These are phyloP conservation scores for Beta corolliflora DNA, from an alignment of 179 eudicot species.

Conservation along the genomic window DNA sequence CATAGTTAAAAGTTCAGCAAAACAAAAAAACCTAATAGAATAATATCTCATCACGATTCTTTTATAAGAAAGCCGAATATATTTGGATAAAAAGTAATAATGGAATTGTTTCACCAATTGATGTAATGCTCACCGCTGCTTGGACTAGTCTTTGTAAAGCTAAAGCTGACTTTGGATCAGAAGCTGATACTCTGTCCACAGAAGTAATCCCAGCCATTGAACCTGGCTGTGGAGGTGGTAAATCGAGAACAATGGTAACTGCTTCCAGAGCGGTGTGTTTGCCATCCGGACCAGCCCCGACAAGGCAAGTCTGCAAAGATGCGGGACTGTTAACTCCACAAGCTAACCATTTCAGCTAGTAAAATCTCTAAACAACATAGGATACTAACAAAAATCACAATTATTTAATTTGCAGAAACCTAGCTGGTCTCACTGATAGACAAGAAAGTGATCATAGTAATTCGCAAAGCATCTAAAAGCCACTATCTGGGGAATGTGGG, in stretches of 20 bases:
- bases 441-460: neutral
- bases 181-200: slow-evolving; percentile 84
- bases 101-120: slow-evolving; percentile 5
- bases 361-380: neutral
- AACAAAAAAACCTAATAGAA: slow-evolving; percentile 7
- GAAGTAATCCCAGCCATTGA: slow-evolving; percentile 92
- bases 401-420: neutral
- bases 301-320: slow-evolving; percentile 84
- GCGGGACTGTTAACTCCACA: slow-evolving; percentile 19
- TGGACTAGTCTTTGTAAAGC: slow-evolving; percentile 96
- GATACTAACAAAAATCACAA: neutral
- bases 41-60: neutral
- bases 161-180: slow-evolving; percentile 97
- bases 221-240: slow-evolving; percentile 99
- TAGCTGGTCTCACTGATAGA: neutral
- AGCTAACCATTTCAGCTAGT: neutral
- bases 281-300: slow-evolving; percentile 98
- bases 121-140: slow-evolving; percentile 77
- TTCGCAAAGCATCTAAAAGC: neutral
- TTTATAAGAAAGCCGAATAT: neutral
- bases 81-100: neutral
- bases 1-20: slow-evolving; percentile 29
- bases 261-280: slow-evolving; percentile 99
- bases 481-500: neutral
- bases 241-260: slow-evolving; percentile 96